Base-by-base conservation (phyloP, 2,329 filamentous ascomycete genomes). In the Ophiosphaerella herpotricha region DNA sequence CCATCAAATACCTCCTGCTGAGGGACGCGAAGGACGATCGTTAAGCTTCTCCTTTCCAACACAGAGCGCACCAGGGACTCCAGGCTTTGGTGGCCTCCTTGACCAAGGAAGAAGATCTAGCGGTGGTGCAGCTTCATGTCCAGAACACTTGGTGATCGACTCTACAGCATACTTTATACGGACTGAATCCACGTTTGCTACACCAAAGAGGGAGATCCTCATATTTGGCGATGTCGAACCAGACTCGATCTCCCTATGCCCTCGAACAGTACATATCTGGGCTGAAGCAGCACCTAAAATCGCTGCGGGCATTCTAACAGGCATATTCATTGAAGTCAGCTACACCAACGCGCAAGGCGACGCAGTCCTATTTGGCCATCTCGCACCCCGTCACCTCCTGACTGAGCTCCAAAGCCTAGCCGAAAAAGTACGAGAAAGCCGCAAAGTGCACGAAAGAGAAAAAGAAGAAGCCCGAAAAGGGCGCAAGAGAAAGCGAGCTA, bases 181-280 rank as follows among this genome's bases (percentile, higher is more conserved):
- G 33, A 89, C 94, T 52, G 78, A 87, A 31, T 70, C 76, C 1
- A 64, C 67, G 4, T 48, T 63, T 2, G 63, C 64, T 1, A 68
- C 70, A 0, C 65, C 70, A 1, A 67, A 70, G 37, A 65, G 63
- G 21, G 93, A 99, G 73, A 84, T 97, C 2, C 83, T 99, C 52
- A 89, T 99, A 41, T 97, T 97, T 68, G 94, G 94, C 14, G 94
- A 99, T 60, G 90, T 97, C 33, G 94, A 99, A 68, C 91, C 94
- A 0, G 94, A 99, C 72, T 87, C 85, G 7, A 75, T 97, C 23
- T 95, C 91, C 0, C 74, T 93, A 2, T 87, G 84, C 1, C 91
- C 93, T 1, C 85, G 92, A 21, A 97, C 94, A 58, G 76, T 82
- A n/a, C 78, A 80, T 12, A 85, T 99, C 12, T 99, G 94, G 94